Evolutionary conservation across 352 stramenopile species (phyloP).

Genomic region (Phytophthora ohioensis): DNA sequence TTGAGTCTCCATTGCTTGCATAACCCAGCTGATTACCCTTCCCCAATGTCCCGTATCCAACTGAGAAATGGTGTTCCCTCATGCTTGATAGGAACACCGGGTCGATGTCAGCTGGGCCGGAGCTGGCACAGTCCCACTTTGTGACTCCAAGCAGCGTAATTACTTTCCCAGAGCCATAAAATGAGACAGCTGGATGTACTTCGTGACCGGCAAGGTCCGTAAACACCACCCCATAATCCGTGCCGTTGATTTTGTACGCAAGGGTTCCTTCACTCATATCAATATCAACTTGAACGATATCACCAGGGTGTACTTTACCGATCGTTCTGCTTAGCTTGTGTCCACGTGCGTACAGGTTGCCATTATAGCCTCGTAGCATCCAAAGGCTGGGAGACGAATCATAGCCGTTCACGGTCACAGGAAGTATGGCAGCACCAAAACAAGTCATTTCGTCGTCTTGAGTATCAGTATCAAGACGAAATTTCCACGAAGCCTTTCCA

Average conservation of each 20-base stretch:
- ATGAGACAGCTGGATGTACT: constrained; percentile 88
- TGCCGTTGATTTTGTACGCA: constrained; percentile 91
- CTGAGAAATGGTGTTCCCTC: constrained; percentile 79
- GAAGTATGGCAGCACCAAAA: constrained; percentile 91
- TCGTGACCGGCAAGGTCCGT: constrained; percentile 84
- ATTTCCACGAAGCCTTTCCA: constrained; percentile 88
- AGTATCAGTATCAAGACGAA: constrained; percentile 89
- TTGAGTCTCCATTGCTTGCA: constrained; percentile 53
- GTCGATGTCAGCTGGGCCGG: constrained; percentile 50
- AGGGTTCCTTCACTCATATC: constrained; percentile 90
- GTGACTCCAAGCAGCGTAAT: constrained; percentile 82
- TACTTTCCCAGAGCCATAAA: constrained; percentile 91
- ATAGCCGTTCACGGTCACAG: constrained; percentile 89
- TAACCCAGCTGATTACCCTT: constrained; percentile 85
- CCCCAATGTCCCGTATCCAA: constrained; percentile 83
- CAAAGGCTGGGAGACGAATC: constrained; percentile 92
- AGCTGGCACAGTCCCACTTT: constrained; percentile 69
- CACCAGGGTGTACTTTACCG: constrained; percentile 90
- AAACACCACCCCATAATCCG: constrained; percentile 88
- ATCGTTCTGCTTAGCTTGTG: constrained; percentile 88
- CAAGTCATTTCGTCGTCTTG: constrained; percentile 94
- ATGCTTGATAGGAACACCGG: constrained; percentile 80
- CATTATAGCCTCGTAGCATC: constrained; percentile 94
- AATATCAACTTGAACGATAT: constrained; percentile 89
- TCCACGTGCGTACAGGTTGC: constrained; percentile 90